These are phyloP conservation scores for Boletus austroedulis DNA, from an alignment of 1,284 basidiomycete species.

Conservation along the genomic window DNA sequence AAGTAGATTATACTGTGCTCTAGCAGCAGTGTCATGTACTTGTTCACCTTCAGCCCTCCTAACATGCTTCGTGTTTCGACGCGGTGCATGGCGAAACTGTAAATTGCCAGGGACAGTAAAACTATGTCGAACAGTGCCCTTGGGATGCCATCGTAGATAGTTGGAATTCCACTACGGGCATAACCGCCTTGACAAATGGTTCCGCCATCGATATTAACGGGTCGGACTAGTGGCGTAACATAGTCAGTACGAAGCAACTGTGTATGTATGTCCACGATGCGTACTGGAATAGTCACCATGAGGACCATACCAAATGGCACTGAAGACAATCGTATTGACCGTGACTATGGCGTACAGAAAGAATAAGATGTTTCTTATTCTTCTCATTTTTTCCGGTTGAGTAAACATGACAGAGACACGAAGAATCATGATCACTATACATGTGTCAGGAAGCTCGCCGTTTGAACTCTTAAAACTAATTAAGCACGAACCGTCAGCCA, in stretches of 20 bases:
- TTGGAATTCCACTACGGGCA: neutral
- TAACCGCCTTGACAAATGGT: neutral
- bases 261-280: neutral
- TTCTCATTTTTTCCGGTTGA: neutral
- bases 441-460: neutral
- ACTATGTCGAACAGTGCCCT: no score
- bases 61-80: conserved; percentile 1
- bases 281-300: neutral
- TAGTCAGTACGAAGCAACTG: neutral
- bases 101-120: conserved; percentile 8
- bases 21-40: conserved; percentile 10
- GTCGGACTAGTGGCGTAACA: neutral
- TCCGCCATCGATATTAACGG: neutral
- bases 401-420: conserved; percentile 14
- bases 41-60: conserved; percentile 9
- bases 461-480: no score
- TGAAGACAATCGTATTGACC: neutral
- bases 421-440: conserved; percentile 15
- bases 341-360: conserved; percentile 1
- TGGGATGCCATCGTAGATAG: conserved; percentile 3
- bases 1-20: conserved; percentile 14
- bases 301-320: conserved; percentile 1
- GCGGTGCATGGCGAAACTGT: conserved; percentile 3
- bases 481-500: conserved; percentile 6
- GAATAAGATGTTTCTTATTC: neutral